Evolutionary conservation across 1,139 yeast genomes (phyloP).

Genomic region (Debaryomycetaceae sp.): DNA sequence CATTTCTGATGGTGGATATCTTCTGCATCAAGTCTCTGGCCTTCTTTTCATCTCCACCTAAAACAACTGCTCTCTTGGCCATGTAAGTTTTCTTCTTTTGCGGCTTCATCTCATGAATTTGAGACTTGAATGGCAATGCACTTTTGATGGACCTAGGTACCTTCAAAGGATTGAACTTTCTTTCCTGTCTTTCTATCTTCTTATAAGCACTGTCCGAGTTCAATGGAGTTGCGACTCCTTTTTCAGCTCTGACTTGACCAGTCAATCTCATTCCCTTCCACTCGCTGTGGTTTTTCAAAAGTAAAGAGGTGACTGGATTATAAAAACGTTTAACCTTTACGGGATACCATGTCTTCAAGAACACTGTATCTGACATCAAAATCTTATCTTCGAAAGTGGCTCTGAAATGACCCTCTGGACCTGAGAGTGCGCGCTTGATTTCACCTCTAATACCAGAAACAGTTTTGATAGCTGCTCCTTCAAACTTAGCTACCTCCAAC

Average conservation of each 20-base stretch:
- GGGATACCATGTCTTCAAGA: conserved; percentile 96
- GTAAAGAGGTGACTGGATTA: conserved; percentile 91
- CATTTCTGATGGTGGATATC: conserved; percentile 78
- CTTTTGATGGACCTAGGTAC: conserved; percentile 79
- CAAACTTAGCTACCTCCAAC: conserved; percentile 94
- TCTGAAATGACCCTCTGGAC: conserved; percentile 95
- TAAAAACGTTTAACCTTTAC: conserved; percentile 86
- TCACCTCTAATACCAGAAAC: conserved; percentile 98
- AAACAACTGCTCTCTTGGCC: conserved; percentile 90
- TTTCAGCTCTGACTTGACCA: conserved; percentile 85
- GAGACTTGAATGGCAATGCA: conserved; percentile 87
- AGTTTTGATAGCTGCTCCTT: conserved; percentile 94
- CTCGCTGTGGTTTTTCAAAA: conserved; percentile 68
- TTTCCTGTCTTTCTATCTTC: conserved; percentile 81
- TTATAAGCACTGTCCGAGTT: conserved; percentile 66
- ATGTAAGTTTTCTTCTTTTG: conserved; percentile 79
- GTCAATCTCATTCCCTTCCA: conserved; percentile 98
- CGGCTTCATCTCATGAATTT: conserved; percentile 83
- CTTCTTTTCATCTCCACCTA: conserved; percentile 91
- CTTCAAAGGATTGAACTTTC: conserved; percentile 81
- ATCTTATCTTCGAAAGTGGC: conserved; percentile 98
- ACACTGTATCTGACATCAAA: conserved; percentile 82
- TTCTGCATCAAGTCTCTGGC: conserved; percentile 87
- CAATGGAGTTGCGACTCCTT: conserved; percentile 63
- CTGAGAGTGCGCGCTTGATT: conserved; percentile 88